Conservation (phyloP, 2,329 filamentous ascomycete genomes). For the Neofusicoccum ribis region DNA sequence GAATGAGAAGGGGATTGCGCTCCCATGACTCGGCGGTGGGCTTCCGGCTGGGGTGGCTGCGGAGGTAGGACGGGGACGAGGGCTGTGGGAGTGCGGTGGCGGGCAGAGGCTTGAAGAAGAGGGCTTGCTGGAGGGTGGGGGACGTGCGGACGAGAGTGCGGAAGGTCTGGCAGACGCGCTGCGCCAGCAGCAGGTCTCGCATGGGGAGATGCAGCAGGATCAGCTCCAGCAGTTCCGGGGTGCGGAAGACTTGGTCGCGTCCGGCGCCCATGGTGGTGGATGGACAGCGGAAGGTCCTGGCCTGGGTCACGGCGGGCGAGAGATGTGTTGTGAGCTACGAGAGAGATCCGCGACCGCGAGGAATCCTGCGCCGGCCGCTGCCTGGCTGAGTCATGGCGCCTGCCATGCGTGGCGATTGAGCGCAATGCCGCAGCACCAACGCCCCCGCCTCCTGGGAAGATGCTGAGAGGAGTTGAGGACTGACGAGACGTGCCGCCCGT, state of each 20-base stretch:
- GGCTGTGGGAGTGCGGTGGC: neutral
- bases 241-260: neutral
- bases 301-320: no score
- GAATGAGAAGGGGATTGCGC: neutral
- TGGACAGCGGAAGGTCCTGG: no score
- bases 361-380: no score
- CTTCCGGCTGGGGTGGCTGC: neutral
- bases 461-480: no score
- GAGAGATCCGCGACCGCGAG: no score
- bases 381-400: no score
- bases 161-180: neutral
- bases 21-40: neutral
- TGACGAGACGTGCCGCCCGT: no score
- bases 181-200: neutral
- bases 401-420: no score
- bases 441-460: no score
- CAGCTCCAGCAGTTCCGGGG: slow-evolving; percentile 8
- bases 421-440: no score
- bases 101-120: neutral
- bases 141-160: neutral
- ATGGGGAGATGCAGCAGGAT: slow-evolving; percentile 3
- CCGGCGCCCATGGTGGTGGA: neutral
- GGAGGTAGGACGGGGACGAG: neutral
- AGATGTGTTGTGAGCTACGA: no score
- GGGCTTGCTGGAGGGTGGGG: neutral